phyloP scores from a whole-genome alignment of 2,329 filamentous ascomycete genomes.

The Pestalotiopsis sp. region DNA sequence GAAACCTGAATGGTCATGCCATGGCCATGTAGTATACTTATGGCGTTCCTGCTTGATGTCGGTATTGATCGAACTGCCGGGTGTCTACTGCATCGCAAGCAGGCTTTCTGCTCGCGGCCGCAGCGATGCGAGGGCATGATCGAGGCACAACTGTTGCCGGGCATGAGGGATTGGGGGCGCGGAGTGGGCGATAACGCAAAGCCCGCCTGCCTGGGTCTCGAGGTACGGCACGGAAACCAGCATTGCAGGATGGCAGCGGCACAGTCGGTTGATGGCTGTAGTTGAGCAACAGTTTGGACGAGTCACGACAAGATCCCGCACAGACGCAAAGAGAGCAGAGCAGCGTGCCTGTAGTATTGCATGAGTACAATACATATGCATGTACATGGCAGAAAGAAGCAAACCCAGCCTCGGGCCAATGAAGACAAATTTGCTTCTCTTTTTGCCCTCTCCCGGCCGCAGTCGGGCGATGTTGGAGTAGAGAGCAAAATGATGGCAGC shows the following conservation, averaged over 20 bases:
- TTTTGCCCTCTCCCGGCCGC: not conserved
- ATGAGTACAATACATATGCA: not conserved
- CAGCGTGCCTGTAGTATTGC: not conserved
- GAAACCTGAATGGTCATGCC: not conserved
- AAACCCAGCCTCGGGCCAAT: constrained; percentile 9
- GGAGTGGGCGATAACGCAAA: not conserved
- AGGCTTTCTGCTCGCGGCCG: not conserved
- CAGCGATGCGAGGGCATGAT: not conserved
- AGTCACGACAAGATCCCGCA: not conserved
- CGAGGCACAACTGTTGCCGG: not conserved
- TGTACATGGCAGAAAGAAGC: not conserved
- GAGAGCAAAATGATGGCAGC: not conserved
- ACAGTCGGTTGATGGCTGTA: not conserved
- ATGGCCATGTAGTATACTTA: not conserved
- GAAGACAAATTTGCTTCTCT: constrained; percentile 7
- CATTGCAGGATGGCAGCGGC: not conserved
- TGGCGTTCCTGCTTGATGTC: not conserved
- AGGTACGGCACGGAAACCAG: constrained; percentile 1
- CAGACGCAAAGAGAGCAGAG: not conserved
- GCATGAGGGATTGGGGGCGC: not conserved
- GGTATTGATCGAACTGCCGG: not conserved
- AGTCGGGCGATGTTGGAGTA: not conserved
- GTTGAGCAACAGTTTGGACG: not conserved
- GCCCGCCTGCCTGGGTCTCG: not conserved
- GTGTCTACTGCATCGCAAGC: not conserved